Base-by-base conservation (phyloP, 1,284 basidiomycete genomes). In the Wallemia hederae region DNA sequence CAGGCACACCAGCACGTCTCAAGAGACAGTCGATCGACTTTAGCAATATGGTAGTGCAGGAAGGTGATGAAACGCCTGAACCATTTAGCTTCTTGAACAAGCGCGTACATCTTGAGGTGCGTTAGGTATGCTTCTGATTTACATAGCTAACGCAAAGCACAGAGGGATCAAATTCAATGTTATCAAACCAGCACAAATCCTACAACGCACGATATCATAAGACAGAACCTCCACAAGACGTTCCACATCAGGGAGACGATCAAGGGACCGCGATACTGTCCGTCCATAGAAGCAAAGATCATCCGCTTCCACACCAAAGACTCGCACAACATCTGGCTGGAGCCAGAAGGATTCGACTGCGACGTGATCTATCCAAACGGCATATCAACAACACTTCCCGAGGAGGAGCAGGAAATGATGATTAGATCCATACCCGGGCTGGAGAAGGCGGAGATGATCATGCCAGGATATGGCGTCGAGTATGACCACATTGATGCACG, bases 401-500 rank as follows among this genome's bases (percentile, higher is more conserved):
- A 83, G 68, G 87, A 89, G 62, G 71, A 83, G 1, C 88, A 92
- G 69, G 78, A 82, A 64, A 69, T 74, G 3, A 79, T 91, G 77
- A 77, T 91, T 70, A 78, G 80, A 22, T 85, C 84, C 0, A 80
- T 91, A 33, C 81, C 80, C 0, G 87, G 88, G 0, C 72, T 92
- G 24, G 85, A 90, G 71, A 79, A 82, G 25, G 87, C 81, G 11
- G 77, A 81, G 66, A 82, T 91, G 74, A 76, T 85, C 1, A 74
- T 76, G 64, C 85, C 87, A 0, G 88, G 86, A 0, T 92, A 91
- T 70, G 88, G 88, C 1, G 87, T 92, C 31, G 87, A 92, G 68
- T 92, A 91, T 65, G 88, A 91, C 66, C 81, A 87, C 66, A 76
- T 91, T n/a, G 87, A 91, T 70, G 81, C 88, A 2, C 74, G 84